Evolutionary conservation across 495 filamentous ascomycete species (phyloP), one percentile per base, ranked within the genome.

Genomic region (Xylaria curta): DNA sequence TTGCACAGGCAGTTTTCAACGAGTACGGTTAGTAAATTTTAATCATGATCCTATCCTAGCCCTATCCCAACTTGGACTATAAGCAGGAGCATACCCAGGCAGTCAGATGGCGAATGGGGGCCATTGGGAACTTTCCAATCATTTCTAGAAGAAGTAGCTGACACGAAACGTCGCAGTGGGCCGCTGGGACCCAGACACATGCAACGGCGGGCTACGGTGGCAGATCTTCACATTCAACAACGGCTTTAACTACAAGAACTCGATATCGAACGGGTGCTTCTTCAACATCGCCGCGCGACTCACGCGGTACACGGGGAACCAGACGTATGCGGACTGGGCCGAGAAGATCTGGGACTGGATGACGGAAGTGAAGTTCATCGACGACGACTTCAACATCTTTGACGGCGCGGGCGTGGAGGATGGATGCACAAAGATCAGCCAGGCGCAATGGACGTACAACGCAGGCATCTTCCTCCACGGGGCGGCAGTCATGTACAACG

Each of bases 261-360:
- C 88, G 38, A 90, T 94, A 61, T 91, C 91, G 47, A 94, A 94
- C 78, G 93, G 91, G 6, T 89, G 89, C 71, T 89, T 96, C 74
- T 94, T 95, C 80, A 93, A 94, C 77, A 82, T 96, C n/a, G 89
- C 91, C n/a, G 86, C 92, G 0, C 89, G 93, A 1, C 83, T 96
- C 13, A 91, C 88, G 4, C 84, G 88, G 17, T 94, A 92, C 78
- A 95, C 93, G 7, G 88, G 89, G 46, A 94, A 95, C 78, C 76
- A 88, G 61, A 94, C 92, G 0, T 95, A 95, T 76, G 85, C 86
- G 2, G 84, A 91, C 53, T 94, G 92, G 93, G 93, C 92, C 4
- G 83, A 88, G 68, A 90, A 87, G 72, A 85, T 89, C 47, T 94
- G 84, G 81, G 88, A 92, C 38, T 97, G 93, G 93, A 87, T 88